Evolutionary conservation across 331 rosid genomes (phyloP), one percentile per base, ranked within the genome.

Genomic region (Quercus tomentella): DNA sequence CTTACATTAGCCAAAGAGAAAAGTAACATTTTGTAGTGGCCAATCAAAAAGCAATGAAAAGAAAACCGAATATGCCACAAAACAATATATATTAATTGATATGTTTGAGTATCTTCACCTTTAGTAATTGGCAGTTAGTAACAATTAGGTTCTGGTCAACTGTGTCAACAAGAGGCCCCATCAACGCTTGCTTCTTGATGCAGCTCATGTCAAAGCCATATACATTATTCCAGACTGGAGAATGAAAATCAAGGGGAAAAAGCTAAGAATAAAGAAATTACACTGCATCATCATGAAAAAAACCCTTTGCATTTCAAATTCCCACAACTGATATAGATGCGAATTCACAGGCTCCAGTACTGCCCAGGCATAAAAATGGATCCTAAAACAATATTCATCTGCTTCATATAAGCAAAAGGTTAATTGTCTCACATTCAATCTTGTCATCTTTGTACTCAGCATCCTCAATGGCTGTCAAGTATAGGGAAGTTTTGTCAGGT

Each of bases 141-240:
- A 89, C 97, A 77, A 96, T 92, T 89, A 93, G 99, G 81, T 92
- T 93, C 86, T 88, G 96, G 88, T 93, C 98, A 75, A 96, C 99
- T 4, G 91, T 92, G 87, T 96, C 99, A 79, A 96, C 99, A 82
- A 96, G 93, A 77, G 99, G 99, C 92, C 93, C 99, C 87, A 85
- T 87, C 87, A 96, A 84, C 58, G 99, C 99, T 86, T 93, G 97
- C 86, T 87, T 93, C 92, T 93, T 96, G 84, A 96, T 96, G 97
- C 99, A 93, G 85, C 94, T 93, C 99, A 96, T 96, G 90, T 93
- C 87, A 77, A 96, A 96, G 66, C 97, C 97, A 84, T 96, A 96
- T 17, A 96, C 99, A 56, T 79, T 89, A 78, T 93, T 93, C 99
- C 99, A 96, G 92, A 96, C 99, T 96, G 85, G 57, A 75, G 58